Percentiles rank a stretch among this genome's conserved stretches.
These are phyloP conservation scores for Podospora tetraspora DNA, from an alignment of 495 filamentous ascomycete genomes.

Conservation along the genomic window DNA sequence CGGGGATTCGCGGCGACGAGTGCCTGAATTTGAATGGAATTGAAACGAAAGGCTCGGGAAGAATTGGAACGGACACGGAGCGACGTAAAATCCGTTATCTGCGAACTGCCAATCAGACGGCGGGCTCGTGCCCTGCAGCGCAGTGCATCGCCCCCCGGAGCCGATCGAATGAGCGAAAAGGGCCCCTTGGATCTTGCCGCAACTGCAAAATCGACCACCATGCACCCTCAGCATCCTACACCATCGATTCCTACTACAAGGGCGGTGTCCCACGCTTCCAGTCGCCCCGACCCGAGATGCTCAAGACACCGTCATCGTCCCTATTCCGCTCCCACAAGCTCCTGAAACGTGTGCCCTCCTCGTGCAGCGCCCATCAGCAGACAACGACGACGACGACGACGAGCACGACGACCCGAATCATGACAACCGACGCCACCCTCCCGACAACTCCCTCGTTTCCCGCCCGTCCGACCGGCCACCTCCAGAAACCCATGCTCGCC, in stretches of 20 bases:
- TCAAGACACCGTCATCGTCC: conserved; percentile 25
- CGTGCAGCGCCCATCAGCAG: conserved; percentile 12
- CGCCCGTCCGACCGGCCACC: conserved; percentile 15
- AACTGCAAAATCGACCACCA: neutral
- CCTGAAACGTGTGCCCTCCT: conserved; percentile 19
- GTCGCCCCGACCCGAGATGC: conserved; percentile 22
- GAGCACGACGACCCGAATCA: conserved; percentile 26
- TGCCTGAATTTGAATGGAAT: neutral
- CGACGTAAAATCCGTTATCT: conserved; percentile 25
- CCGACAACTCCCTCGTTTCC: neutral
- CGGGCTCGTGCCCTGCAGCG: neutral
- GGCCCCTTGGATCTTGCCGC: neutral
- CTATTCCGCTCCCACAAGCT: conserved; percentile 22
- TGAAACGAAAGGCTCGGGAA: neutral
- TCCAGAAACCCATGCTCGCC: conserved; percentile 46
- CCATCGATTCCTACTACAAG: conserved; percentile 7
- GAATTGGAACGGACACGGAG: conserved; percentile 20
- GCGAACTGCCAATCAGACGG: neutral
- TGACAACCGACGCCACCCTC: conserved; percentile 32
- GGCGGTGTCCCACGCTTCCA: conserved; percentile 16
- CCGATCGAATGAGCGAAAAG: neutral
- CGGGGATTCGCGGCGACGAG: conserved; percentile 1
- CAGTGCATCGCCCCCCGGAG: neutral
- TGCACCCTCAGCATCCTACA: neutral
- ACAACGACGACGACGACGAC: conserved; percentile 31